Evolutionary conservation across 2,329 filamentous ascomycete genomes (phyloP), one percentile per base, ranked within the genome.

Genomic region (Uncinocarpus reesii): DNA sequence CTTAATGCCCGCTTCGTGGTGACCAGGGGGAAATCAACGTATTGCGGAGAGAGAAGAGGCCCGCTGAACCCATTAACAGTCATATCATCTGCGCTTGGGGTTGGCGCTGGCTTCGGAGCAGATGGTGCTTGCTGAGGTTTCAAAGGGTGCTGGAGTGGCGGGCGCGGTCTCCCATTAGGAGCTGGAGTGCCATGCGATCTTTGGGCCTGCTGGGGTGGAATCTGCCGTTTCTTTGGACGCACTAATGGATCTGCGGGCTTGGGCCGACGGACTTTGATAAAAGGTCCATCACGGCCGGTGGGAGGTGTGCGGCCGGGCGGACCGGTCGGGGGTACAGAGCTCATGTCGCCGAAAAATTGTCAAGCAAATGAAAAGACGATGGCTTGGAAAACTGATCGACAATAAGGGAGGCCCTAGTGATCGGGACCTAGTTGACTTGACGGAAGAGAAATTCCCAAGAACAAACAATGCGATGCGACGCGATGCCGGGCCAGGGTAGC

Each of bases 1-100:
- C 86, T 75, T 42, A 95, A 67, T 7, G 82, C 80, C 59, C 82
- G 81, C 66, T 93, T 94, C 5, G 86, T 93, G 5, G 88, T 86
- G 55, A 87, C 79, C 15, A 96, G 74, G 11, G 86, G 86, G 57
- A 71, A 81, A 58, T 81, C 81, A 8, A 62, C 60, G 52, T 67
- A 71, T 21, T 57, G 62, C 31, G 63, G 60, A 3, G 65, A 67
- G 18, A 70, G 55, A n/a, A 66, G 54, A 26, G 63, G 60, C 4
- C 66, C 66, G 36, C 63, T 70, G 50, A 71, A 72, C 3, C 67
- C 67, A 45, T 71, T 71, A 6, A 60, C 57, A 0, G 64, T 55
- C 42, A 64, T 57, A 23, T 66, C 60, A 28, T 62, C 59, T 47
- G 56, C 55, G 13, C 57, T 52, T 16, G 54, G 49, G 4, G 54